Conservation (phyloP, 257 asterid species). For the Thymus mandschuricus region DNA sequence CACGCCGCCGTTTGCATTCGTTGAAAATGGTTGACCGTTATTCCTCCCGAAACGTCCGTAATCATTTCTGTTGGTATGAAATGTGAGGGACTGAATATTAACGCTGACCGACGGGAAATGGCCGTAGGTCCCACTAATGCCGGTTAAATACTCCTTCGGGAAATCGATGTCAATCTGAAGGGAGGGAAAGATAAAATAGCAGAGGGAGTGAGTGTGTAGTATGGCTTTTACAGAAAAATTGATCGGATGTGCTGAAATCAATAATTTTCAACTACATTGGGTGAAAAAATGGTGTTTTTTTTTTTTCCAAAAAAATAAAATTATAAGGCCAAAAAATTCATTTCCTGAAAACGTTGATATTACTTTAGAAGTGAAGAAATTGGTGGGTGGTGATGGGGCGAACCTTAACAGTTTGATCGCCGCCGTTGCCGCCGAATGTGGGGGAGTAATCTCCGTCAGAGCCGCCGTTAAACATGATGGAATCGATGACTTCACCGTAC, state of each 20-base stretch:
- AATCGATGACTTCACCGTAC: neutral
- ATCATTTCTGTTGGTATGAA: neutral
- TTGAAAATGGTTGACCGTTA: neutral
- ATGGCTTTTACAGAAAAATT: too few species aligned
- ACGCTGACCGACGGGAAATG: neutral
- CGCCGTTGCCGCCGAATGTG: neutral
- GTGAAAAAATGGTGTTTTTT: too few species aligned
- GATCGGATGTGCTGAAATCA: too few species aligned
- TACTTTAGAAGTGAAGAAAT: too few species aligned
- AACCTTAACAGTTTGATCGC: neutral
- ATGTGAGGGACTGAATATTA: neutral
- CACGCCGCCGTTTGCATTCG: neutral
- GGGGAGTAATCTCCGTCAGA: neutral
- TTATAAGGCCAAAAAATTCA: too few species aligned
- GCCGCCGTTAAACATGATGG: neutral
- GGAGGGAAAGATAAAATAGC: too few species aligned
- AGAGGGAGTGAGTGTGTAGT: too few species aligned
- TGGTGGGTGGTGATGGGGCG: too few species aligned
- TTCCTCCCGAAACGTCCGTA: neutral
- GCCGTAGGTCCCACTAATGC: conserved; percentile 7
- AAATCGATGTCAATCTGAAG: neutral
- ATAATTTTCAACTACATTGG: too few species aligned
- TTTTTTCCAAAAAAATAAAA: too few species aligned
- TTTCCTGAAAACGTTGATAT: too few species aligned
- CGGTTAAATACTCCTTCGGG: conserved; percentile 10